These are phyloP conservation scores for Volvox africanus DNA, from an alignment of 139 green algal species.

Conservation along the genomic window DNA sequence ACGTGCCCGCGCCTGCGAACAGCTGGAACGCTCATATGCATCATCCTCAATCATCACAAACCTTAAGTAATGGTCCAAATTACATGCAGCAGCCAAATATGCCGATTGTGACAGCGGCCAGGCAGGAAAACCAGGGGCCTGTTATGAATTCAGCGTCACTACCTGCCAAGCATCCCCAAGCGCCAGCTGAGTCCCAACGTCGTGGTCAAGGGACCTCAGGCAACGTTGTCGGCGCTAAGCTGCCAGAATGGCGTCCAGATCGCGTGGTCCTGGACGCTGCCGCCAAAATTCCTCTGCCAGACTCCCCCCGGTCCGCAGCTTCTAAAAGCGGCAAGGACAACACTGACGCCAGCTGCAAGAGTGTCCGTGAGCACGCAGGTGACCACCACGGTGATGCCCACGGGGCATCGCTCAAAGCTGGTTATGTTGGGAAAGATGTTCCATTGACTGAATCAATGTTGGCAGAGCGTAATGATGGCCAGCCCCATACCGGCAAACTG, in stretches of 20 bases:
- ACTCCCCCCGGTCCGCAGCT: not conserved
- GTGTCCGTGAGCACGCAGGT: too few relatives aligned
- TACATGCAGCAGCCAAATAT: not conserved
- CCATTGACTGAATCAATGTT: too few relatives aligned
- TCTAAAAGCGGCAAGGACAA: not conserved
- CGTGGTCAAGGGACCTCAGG: not conserved
- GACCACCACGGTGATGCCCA: too few relatives aligned
- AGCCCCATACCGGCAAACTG: too few relatives aligned
- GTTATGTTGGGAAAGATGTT: too few relatives aligned
- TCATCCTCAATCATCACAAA: not conserved
- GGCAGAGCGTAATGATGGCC: too few relatives aligned
- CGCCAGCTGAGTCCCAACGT: too few relatives aligned
- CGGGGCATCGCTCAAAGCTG: too few relatives aligned
- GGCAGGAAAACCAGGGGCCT: not conserved
- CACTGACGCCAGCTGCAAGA: not conserved
- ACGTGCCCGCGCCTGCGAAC: too few relatives aligned
- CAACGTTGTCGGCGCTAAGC: not conserved
- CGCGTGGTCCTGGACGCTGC: not conserved
- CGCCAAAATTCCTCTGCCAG: not conserved
- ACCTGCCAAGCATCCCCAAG: not conserved
- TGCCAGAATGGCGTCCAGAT: not conserved
- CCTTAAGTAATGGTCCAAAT: not conserved
- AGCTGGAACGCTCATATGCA: too few relatives aligned
- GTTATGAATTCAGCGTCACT: not conserved
- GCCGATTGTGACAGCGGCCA: not conserved